Evolutionary conservation across 371 early-diverging fungal genomes (phyloP).

Genomic region (Syncephalastrum racemosum): DNA sequence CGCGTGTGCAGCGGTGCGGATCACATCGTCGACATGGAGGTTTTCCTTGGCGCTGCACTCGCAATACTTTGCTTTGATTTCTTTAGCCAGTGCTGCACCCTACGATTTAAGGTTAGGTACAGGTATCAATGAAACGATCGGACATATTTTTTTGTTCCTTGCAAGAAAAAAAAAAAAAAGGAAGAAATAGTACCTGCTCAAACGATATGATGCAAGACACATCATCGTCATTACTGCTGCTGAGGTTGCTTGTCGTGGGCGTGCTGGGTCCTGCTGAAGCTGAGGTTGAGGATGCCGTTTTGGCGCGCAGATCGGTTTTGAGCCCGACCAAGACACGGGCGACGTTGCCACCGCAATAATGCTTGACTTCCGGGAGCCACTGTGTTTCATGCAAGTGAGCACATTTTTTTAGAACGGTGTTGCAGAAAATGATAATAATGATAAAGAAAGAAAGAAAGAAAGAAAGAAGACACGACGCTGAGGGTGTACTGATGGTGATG

Average conservation of each 20-base stretch:
- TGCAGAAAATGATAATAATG: no score
- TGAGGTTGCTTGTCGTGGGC: constrained; percentile 6
- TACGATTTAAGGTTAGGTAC: constrained; percentile 18
- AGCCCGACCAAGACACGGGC: constrained; percentile 69
- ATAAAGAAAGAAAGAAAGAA: not conserved
- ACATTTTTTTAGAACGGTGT: no score
- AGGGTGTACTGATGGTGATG: no score
- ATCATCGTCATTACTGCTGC: constrained; percentile 17
- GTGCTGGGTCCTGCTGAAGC: not conserved
- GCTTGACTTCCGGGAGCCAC: constrained; percentile 67
- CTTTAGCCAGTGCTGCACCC: constrained; percentile 70
- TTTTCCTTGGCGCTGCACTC: constrained; percentile 86
- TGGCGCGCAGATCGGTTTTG: constrained; percentile 67
- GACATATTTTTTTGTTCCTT: no score
- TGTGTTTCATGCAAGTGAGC: constrained; percentile 4
- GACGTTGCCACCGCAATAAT: constrained; percentile 56
- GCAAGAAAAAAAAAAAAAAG: no score
- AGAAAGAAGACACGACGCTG: constrained; percentile 62
- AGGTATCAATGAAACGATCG: no score
- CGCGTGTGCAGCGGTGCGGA: constrained; percentile 39
- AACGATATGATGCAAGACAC: not conserved
- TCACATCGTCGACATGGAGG: constrained; percentile 78
- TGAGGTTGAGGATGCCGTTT: constrained; percentile 6
- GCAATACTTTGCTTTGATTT: constrained; percentile 77
- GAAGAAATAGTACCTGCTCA: no score